Base-by-base conservation (phyloP, 192 early-diverging fungal species). In the Coemansia sp. region DNA sequence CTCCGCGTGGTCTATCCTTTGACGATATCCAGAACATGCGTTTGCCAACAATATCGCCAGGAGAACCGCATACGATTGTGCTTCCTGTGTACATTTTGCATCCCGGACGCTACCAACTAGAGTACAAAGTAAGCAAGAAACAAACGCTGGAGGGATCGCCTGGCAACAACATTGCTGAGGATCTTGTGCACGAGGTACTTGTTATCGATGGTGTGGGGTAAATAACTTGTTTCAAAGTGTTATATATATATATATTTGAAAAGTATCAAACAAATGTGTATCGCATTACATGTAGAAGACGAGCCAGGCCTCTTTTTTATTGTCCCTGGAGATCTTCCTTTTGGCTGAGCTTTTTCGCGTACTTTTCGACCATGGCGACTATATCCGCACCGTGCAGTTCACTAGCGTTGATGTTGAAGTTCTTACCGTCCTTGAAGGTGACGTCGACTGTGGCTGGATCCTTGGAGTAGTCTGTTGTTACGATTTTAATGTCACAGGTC, bases 311-410 rank as follows among this genome's bases (percentile, higher is more conserved):
- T n/a, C 21, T 29, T 4, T 51, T 29, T 46, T 77, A 68, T 48
- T 81, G 71, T 57, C 67, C 63, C 60, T 81, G 63, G 31, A 81
- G 74, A 51, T 81, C 79, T 13, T 81, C 79, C 40, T 81, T 63
- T 52, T 81, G 79, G 25, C 70, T 77, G 59, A 81, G 74, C 42
- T 66, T 72, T 15, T 69, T 72, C 3, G 74, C 53, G 58, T 81
- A 81, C 49, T 75, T 71, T 60, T 76, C 57, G 3, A 81, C 74
- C 35, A 69, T 67, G 9, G 46, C 25, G 16, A 81, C 63, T 9
- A 81, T 76, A 9, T 72, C 74, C 48, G 72, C 74, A 28, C 79
- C 79, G 21, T 30, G 65, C 23, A 81, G n/a, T 7, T 77, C 71
- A 4, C 30, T 65, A 15, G 40, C 75, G 35, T 76, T 70, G 64